Conservation (phyloP, 2,329 filamentous ascomycete species). For the Colletotrichum spinosum region DNA sequence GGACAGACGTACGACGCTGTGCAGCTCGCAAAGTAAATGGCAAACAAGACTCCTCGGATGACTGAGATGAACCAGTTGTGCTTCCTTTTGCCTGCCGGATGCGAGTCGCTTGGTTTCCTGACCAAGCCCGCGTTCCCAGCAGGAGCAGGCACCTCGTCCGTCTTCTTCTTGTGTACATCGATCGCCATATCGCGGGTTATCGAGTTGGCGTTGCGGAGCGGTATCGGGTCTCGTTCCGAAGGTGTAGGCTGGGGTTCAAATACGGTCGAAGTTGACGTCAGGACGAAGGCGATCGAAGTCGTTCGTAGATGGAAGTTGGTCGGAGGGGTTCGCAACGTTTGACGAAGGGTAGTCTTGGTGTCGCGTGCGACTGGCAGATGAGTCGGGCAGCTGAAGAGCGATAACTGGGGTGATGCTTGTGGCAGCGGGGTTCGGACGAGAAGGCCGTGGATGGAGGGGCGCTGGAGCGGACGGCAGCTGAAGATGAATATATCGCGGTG, state of each 20-base stretch:
- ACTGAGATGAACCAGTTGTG: slow-evolving; percentile 63
- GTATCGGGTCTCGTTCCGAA: neutral
- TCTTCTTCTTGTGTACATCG: slow-evolving; percentile 49
- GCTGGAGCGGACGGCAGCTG: too few relatives aligned
- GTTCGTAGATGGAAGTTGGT: neutral
- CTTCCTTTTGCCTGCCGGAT: slow-evolving; percentile 67
- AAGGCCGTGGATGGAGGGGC: neutral
- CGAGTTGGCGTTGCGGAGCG: neutral
- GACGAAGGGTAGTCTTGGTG: slow-evolving; percentile 1
- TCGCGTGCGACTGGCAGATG: slow-evolving; percentile 35
- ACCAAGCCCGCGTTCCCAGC: slow-evolving; percentile 29
- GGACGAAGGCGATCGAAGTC: neutral
- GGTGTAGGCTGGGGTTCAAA: neutral
- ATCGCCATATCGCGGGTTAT: slow-evolving; percentile 44
- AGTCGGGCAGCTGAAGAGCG: slow-evolving; percentile 27
- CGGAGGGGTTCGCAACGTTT: slow-evolving; percentile 9
- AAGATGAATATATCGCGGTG: too few relatives aligned
- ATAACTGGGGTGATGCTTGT: slow-evolving; percentile 30
- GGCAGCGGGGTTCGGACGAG: slow-evolving; percentile 24
- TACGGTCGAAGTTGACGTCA: neutral
- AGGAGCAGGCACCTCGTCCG: slow-evolving; percentile 40
- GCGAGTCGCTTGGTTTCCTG: slow-evolving; percentile 42
- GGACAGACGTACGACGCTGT: slow-evolving; percentile 56
- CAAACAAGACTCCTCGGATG: slow-evolving; percentile 63
- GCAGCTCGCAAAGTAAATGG: slow-evolving; percentile 64